Evolutionary conservation across 441 rosid genomes (phyloP).

Genomic region (Corymbia citriodora): DNA sequence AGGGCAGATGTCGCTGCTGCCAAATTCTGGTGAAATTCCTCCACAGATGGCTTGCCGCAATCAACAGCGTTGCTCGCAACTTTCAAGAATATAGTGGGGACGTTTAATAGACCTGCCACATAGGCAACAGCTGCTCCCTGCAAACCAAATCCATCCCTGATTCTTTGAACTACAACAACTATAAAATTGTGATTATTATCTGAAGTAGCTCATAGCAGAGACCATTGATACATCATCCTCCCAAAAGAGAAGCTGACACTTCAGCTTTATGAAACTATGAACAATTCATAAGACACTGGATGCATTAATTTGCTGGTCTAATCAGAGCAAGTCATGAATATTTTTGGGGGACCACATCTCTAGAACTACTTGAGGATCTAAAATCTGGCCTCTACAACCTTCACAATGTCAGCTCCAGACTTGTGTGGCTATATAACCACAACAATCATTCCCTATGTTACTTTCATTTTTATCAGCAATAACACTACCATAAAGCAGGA

Average conservation of each 20-base stretch:
- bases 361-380: not conserved
- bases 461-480: not conserved
- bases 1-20: not conserved
- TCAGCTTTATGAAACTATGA: not conserved
- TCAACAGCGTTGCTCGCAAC: not conserved
- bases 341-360: not conserved
- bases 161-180: not conserved
- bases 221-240: not conserved
- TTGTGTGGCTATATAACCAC: not conserved
- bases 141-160: not conserved
- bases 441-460: not conserved
- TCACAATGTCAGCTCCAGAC: not conserved
- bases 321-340: not conserved
- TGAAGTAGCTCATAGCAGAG: not conserved
- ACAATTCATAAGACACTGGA: not conserved
- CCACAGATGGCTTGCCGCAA: not conserved
- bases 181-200: not conserved
- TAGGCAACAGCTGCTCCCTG: conserved; percentile 2
- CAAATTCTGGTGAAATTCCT: not conserved
- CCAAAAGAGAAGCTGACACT: not conserved
- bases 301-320: not conserved
- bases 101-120: not conserved
- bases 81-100: not conserved
- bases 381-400: not conserved
- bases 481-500: not conserved